phyloP scores from a whole-genome alignment of 2,329 filamentous ascomycete species.

The Venturia pyrina region DNA sequence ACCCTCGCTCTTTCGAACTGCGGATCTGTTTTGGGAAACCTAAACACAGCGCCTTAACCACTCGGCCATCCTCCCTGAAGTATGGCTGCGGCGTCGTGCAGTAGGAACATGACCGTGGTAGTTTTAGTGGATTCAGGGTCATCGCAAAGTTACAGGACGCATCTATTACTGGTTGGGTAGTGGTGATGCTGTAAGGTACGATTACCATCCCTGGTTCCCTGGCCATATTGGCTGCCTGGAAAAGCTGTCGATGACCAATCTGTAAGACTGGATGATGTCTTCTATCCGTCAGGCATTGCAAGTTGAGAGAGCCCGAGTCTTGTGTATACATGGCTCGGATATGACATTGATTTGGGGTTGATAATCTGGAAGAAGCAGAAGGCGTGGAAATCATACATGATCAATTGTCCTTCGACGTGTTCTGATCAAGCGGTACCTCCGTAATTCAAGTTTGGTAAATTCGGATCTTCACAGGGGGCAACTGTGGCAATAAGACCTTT shows the following conservation, averaged over 20 bases:
- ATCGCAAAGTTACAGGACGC: not conserved
- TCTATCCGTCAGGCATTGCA: not conserved
- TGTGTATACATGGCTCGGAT: not conserved
- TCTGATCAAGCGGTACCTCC: not conserved
- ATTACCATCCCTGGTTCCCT: not conserved
- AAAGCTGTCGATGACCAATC: not conserved
- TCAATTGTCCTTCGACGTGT: not conserved
- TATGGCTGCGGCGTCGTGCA: no score
- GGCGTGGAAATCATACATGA: not conserved
- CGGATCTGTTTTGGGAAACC: slow-evolving; percentile 10
- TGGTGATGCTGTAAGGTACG: not conserved
- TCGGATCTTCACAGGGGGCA: not conserved
- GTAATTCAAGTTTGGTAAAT: not conserved
- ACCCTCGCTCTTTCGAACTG: slow-evolving; percentile 14
- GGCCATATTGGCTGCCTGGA: no score
- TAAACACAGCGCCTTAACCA: slow-evolving; percentile 14
- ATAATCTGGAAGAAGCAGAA: not conserved
- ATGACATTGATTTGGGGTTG: not conserved
- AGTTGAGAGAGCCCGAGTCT: not conserved
- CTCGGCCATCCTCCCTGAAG: slow-evolving; percentile 12
- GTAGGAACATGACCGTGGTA: not conserved
- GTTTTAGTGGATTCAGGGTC: not conserved
- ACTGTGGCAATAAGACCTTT: not conserved
- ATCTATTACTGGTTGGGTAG: not conserved
- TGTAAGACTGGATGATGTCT: not conserved